Base-by-base conservation (phyloP, 371 early-diverging fungal genomes). In the Synchytrium microbalum region DNA sequence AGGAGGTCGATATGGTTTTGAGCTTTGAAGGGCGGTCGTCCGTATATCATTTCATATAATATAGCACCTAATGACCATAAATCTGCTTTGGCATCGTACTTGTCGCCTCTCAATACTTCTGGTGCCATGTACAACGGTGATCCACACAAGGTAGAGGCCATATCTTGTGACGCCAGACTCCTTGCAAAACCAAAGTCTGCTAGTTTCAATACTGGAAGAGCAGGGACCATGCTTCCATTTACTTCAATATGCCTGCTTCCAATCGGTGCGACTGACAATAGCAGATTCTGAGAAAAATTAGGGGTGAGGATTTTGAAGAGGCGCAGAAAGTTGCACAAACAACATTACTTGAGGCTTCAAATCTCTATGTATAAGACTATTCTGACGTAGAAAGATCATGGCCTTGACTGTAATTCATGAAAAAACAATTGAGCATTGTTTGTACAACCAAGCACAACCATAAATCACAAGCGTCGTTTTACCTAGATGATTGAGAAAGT, bases 111-210 rank as follows among this genome's bases (percentile, higher is more conserved):
- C 27, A 96, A 74, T 26, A 96, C 94, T 71, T 96, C 96, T 2
- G 97, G 96, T 0, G 94, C 96, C 97, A 96, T 96, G 70, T 96
- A 96, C 16, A 96, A 76, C 29, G 88, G 96, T 19, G 95, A 95
- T 0, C 97, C 97, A 63, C 97, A 97, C 23, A 96, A 78, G 0
- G 98, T 97, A 60, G 94, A 92, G 0, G 98, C 96, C 61, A 97
- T 71, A 24, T 85, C 87, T 2, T 88, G 84, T 31, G 83, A 79
- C 2, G 88, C 90, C 54, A 97, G 74, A 27, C 86, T 86, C 13
- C 96, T 79, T 8, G 98, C 96, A 76, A 97, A 97, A 19, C 97
- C 97, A 77, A 97, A 97, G 71, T 97, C 97, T 3, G 95, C 97
- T 13, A 97, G 84, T 70, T 97, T 95, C 2, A 96, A 74, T 3